These are phyloP conservation scores for Cutaneotrichosporon arboriforme DNA, from an alignment of 1,284 basidiomycete genomes.

Conservation along the genomic window DNA sequence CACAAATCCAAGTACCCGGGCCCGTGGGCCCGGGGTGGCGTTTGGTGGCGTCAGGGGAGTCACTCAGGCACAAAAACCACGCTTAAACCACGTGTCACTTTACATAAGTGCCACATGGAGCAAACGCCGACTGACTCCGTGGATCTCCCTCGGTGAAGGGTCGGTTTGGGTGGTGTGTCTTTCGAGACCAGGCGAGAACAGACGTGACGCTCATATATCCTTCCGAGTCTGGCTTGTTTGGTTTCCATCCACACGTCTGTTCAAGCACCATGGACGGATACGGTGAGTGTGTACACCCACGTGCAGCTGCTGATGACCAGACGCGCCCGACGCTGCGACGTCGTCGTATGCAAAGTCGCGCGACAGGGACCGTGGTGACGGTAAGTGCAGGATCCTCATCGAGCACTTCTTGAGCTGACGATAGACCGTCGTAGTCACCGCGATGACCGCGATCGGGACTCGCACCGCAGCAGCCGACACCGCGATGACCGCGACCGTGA, in stretches of 20 bases:
- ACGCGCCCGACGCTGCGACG: slow-evolving; percentile 28
- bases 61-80: too few relatives aligned
- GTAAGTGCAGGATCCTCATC: slow-evolving; percentile 1
- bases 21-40: too few relatives aligned
- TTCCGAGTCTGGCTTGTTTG: too few relatives aligned
- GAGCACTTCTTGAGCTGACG: not conserved
- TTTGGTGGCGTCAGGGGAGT: too few relatives aligned
- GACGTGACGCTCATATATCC: too few relatives aligned
- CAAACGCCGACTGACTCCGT: too few relatives aligned
- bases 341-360: slow-evolving; percentile 22
- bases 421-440: slow-evolving; percentile 9
- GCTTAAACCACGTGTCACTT: too few relatives aligned
- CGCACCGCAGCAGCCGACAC: slow-evolving; percentile 6
- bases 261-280: slow-evolving; percentile 28
- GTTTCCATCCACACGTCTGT: not conserved
- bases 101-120: too few relatives aligned
- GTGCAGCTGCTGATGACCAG: slow-evolving; percentile 11
- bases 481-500: slow-evolving; percentile 12
- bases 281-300: slow-evolving; percentile 16
- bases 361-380: slow-evolving; percentile 13
- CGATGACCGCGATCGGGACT: slow-evolving; percentile 10
- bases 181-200: too few relatives aligned
- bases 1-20: too few relatives aligned
- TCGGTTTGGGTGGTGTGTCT: too few relatives aligned
- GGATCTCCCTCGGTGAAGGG: too few relatives aligned